Evolutionary conservation across 768 basidiomycete genomes (phyloP).

Genomic region (Rhodotorula paludigena): DNA sequence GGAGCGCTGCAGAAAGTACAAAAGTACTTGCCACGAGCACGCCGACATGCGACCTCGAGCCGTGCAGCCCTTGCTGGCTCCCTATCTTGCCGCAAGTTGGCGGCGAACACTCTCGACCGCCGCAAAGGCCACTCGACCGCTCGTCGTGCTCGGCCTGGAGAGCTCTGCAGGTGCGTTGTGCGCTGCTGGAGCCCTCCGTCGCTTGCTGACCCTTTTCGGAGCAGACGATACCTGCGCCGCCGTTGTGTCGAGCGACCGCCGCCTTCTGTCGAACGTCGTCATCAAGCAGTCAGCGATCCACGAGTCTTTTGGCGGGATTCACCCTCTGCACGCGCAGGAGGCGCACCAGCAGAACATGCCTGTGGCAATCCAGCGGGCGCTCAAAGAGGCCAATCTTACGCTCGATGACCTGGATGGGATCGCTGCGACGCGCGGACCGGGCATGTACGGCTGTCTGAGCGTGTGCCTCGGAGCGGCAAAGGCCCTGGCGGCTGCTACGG

Average conservation of each 20-base stretch:
- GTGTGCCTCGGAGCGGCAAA: constrained; percentile 80
- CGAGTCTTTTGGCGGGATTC: constrained; percentile 48
- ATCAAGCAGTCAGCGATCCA: constrained; percentile 64
- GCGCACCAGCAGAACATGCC: constrained; percentile 80
- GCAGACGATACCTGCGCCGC: constrained; percentile 86
- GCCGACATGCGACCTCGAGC: neutral
- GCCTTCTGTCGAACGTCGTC: constrained; percentile 75
- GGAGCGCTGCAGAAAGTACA: too few relatives aligned
- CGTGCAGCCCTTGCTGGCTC: neutral
- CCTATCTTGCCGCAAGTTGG: rapidly evolving
- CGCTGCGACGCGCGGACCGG: constrained; percentile 85
- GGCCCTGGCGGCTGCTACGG: constrained; percentile 67
- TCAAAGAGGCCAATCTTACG: constrained; percentile 60
- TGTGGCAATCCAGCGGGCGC: constrained; percentile 61
- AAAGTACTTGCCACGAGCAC: neutral
- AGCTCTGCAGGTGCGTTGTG: constrained; percentile 25
- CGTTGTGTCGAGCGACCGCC: constrained; percentile 64
- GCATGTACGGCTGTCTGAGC: constrained; percentile 64
- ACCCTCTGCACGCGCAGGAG: constrained; percentile 54
- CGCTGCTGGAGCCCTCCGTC: rapidly evolving
- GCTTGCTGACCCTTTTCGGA: neutral
- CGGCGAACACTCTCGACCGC: neutral
- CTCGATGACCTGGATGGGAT: constrained; percentile 71
- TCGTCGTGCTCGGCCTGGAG: constrained; percentile 39
- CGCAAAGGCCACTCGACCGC: neutral